phyloP scores from a whole-genome alignment of 1,284 basidiomycete genomes.

The Clitocybe nebularis region DNA sequence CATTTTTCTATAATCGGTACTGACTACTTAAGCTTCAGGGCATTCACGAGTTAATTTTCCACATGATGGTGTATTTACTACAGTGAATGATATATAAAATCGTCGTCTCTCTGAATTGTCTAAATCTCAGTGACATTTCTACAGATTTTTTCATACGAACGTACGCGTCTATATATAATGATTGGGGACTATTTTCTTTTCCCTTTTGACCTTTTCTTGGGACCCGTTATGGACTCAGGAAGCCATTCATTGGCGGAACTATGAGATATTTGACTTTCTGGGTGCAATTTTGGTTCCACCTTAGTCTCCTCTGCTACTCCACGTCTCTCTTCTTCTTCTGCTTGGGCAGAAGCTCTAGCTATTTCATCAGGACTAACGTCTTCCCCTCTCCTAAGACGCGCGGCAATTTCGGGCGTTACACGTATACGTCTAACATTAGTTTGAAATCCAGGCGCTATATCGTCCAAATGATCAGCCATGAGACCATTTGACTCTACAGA shows the following conservation, averaged over 20 bases:
- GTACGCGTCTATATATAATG: too few species aligned
- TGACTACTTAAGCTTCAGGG: too few species aligned
- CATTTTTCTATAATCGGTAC: too few species aligned
- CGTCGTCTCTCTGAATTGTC: too few species aligned
- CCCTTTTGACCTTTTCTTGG: constrained; percentile 38
- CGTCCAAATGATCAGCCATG: background rate
- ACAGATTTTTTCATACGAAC: too few species aligned
- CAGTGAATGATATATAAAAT: too few species aligned
- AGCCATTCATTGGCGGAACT: constrained; percentile 42
- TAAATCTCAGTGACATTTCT: too few species aligned
- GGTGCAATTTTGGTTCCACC: background rate
- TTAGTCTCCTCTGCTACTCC: background rate
- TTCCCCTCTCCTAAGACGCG: constrained; percentile 43
- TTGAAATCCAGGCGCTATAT: constrained; percentile 46
- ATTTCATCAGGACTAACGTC: constrained; percentile 48
- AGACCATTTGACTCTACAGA: background rate
- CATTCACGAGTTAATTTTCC: too few species aligned
- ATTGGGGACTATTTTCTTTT: constrained; percentile 24
- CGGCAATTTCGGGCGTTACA: constrained; percentile 47
- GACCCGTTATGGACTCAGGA: constrained; percentile 37
- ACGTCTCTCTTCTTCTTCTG: constrained; percentile 26
- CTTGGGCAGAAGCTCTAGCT: constrained; percentile 36
- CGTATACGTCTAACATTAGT: constrained; percentile 43
- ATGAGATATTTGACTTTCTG: constrained; percentile 13
- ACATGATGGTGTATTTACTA: too few species aligned